These are phyloP conservation scores for Zymoseptoria brevis DNA, from an alignment of 2,329 filamentous ascomycete species.

Conservation along the genomic window DNA sequence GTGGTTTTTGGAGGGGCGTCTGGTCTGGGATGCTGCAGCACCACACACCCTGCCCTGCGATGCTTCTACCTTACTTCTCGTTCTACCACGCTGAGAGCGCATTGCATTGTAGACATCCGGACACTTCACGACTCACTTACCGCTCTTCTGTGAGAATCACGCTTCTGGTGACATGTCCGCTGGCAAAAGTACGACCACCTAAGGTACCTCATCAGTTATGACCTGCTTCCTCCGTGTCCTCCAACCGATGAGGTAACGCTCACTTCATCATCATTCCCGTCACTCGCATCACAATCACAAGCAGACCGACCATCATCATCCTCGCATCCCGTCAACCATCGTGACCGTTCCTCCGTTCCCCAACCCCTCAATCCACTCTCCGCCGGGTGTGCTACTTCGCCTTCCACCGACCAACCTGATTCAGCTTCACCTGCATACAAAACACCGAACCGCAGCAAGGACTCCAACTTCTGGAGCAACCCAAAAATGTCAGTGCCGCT, in stretches of 20 bases:
- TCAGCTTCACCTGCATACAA: background rate
- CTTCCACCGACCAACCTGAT: background rate
- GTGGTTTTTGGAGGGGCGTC: too few species aligned
- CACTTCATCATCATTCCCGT: background rate
- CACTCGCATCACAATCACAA: background rate
- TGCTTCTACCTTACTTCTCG: too few species aligned
- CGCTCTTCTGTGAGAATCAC: background rate
- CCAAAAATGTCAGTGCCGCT: constrained; percentile 20
- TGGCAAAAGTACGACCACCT: background rate
- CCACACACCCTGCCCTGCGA: too few species aligned
- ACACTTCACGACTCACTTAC: background rate
- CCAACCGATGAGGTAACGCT: background rate
- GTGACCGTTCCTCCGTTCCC: background rate
- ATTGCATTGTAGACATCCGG: too few species aligned
- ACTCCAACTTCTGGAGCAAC: background rate
- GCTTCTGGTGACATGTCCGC: background rate
- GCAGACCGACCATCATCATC: background rate
- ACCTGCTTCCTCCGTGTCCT: background rate
- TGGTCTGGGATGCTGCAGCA: too few species aligned
- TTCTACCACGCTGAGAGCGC: too few species aligned
- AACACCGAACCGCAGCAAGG: background rate
- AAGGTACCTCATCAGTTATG: background rate
- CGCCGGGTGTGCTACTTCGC: background rate
- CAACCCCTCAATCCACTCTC: background rate
- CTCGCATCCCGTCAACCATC: background rate